Conservation (phyloP, 768 basidiomycete species). For the Pleurotus djamor region DNA sequence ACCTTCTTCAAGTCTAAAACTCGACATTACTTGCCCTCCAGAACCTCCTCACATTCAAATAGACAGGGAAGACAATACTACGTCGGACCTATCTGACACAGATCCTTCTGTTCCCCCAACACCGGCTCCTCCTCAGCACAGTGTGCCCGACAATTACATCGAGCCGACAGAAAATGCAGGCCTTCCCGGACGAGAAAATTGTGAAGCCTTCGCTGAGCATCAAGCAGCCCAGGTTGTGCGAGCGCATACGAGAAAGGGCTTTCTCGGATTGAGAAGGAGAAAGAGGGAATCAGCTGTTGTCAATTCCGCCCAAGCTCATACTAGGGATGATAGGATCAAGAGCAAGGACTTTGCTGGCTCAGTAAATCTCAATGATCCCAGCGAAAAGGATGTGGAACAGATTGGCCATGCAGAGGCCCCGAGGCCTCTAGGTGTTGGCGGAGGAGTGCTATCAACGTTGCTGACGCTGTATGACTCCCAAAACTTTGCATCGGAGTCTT, state of each 20-base stretch:
- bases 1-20: slow-evolving; percentile 16
- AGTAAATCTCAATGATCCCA: slow-evolving; percentile 8
- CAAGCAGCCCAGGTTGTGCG: slow-evolving; percentile 42
- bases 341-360: slow-evolving; percentile 7
- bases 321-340: slow-evolving; percentile 10
- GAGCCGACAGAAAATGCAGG: slow-evolving; percentile 65
- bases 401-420: slow-evolving; percentile 9
- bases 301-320: neutral
- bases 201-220: slow-evolving; percentile 19
- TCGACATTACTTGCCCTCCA: neutral
- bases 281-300: slow-evolving; percentile 9
- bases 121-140: slow-evolving; percentile 21
- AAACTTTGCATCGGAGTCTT: slow-evolving; percentile 12
- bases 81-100: slow-evolving; percentile 14
- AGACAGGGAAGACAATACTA: neutral
- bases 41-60: neutral
- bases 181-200: slow-evolving; percentile 36
- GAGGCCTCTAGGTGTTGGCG: slow-evolving; percentile 22
- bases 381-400: slow-evolving; percentile 17
- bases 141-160: slow-evolving; percentile 55
- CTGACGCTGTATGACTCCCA: slow-evolving; percentile 59
- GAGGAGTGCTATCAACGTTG: slow-evolving; percentile 64
- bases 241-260: slow-evolving; percentile 35
- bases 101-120: slow-evolving; percentile 15
- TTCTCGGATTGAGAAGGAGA: neutral